Percentiles rank a stretch among this genome's conserved stretches.
Evolutionary conservation across 2,329 filamentous ascomycete species (phyloP).

Genomic region (Huntiella bhutanensis): DNA sequence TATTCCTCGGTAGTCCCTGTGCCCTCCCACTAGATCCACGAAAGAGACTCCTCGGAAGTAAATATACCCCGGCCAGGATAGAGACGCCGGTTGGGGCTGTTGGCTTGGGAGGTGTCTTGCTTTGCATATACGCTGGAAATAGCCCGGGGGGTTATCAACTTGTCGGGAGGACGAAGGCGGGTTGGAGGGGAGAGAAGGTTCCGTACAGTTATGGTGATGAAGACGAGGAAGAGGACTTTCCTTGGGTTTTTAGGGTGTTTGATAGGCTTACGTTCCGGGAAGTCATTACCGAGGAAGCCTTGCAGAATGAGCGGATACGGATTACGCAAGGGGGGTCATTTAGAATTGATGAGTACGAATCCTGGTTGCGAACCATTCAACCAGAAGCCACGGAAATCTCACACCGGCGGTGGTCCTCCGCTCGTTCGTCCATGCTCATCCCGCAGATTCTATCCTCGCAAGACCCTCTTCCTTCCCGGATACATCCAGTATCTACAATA

Average conservation of each 20-base stretch:
- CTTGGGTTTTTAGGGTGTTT: constrained; percentile 18
- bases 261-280: constrained; percentile 18
- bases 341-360: too few relatives aligned
- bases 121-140: constrained; percentile 22
- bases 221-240: constrained; percentile 5
- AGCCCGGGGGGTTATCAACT: constrained; percentile 22
- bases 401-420: neutral
- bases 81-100: constrained; percentile 20
- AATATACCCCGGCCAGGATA: constrained; percentile 22
- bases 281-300: too few relatives aligned
- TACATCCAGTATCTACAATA: neutral
- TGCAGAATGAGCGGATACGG: too few relatives aligned
- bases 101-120: constrained; percentile 21
- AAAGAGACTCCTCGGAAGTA: constrained; percentile 20
- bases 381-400: neutral
- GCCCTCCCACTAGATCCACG: constrained; percentile 19
- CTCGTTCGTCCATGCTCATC: neutral
- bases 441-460: neutral
- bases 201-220: neutral
- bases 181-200: constrained; percentile 16
- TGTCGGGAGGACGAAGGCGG: constrained; percentile 19
- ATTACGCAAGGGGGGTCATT: too few relatives aligned
- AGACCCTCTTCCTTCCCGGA: neutral
- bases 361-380: too few relatives aligned
- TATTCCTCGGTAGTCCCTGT: constrained; percentile 22